Evolutionary conservation across 331 rosid genomes (phyloP), one percentile per base, ranked within the genome.

Genomic region (Acacia concinna): DNA sequence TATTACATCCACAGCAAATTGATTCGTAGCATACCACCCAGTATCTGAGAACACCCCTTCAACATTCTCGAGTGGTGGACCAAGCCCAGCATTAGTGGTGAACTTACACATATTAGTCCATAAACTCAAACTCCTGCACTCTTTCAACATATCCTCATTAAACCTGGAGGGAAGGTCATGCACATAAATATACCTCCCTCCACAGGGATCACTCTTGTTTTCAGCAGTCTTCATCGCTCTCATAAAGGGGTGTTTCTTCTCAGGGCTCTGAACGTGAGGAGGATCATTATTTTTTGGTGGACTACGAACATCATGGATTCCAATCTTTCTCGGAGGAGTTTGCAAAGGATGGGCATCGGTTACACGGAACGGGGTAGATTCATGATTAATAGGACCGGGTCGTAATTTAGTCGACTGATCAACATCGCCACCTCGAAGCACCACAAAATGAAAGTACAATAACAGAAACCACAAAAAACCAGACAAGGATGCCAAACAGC

Each of bases 161-260:
- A 68, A 68, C 54, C 73, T 68, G n/a, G 73, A 40, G 12, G 73
- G 73, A 68, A 68, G 52, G 5, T 68, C 73, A 40, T 68, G 73
- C 54, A 68, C 73, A 68, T 68, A 68, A 68, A 68, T 68, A 68
- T 68, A 68, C 73, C 73, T 68, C 54, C 73, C 73, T 12, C 73
- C 73, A 23, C 73, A 68, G 11, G 73, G 52, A 1, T 68, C 73
- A 40, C 73, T 68, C 73, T 40, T 68, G 35, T 68, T 68, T 23
- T 68, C 34, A 68, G 34, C 73, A 23, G 54, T 40, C 28, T 44
- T 67, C 72, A 67, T 67, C 21, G 72, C 72, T 21, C 44, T 40
- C 73, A 68, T 68, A 23, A 68, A 68, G 10, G 54, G 73, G 30
- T 40, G 21, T 23, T 38, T 23, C 54, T 38, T 68, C 5, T 68